Base-by-base conservation (phyloP, 2,329 filamentous ascomycete species). In the Nemania serpens region DNA sequence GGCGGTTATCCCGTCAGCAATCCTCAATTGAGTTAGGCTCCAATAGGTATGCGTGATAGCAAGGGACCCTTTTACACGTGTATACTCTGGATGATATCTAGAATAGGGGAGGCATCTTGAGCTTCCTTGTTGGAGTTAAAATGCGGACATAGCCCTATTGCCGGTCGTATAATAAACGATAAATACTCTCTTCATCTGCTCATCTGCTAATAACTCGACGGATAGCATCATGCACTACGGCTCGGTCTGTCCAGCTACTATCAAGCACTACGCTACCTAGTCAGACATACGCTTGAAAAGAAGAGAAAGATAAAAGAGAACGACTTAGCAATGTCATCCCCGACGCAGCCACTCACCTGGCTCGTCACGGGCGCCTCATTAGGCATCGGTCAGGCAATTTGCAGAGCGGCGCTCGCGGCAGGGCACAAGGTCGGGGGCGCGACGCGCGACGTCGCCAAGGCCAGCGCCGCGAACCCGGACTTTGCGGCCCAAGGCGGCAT, bases 341-440 rank as follows among this genome's bases (percentile, higher is more conserved):
- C 50, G 45, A 47, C 50, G 25, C 50, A 59, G 50, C 50, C 22
- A n/a, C 57, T 54, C 33, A 61, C 63, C 42, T 66, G 55, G 63
- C 57, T 63, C 29, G 18, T 63, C 17, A 63, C 60, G 17, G 60
- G 60, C 22, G 57, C 60, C 47, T 59, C 60, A n/a, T 63, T 56
- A 59, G 60, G 60, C 41, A 51, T 63, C 51, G 60, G 60, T 17
- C 51, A 56, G 20, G 45, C 58, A 46, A 61, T 61, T 49, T 55
- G 52, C 47, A 45, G 17, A 52, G 56, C 56, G 25, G 56, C 60
- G 22, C 56, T 63, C 4, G 42, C 29, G 5, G 53, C 60, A 33
- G 57, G 52, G 20, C 37, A 55, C 56, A 59, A 57, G 25, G 60
- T 63, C 33, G 46, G 33, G 29, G 60, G 60, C 6, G 47, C 56